phyloP scores from a whole-genome alignment of 352 stramenopile genomes.

The Phytophthora quininea region DNA sequence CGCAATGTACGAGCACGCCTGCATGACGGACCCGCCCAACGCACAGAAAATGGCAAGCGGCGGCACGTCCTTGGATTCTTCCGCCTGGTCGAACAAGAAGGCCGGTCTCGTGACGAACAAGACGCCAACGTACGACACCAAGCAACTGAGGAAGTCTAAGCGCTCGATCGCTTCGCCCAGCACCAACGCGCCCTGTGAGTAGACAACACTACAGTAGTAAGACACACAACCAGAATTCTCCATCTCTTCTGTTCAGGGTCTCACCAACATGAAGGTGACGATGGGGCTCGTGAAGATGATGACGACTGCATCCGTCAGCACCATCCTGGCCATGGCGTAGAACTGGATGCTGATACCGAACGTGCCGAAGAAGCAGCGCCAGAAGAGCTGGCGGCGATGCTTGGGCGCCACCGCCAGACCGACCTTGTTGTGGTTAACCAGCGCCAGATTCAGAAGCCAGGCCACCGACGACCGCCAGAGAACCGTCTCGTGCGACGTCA shows the following conservation, averaged over 20 bases:
- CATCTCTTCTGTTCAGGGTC: slow-evolving; percentile 4
- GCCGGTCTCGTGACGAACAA: slow-evolving; percentile 66
- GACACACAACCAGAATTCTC: slow-evolving; percentile 14
- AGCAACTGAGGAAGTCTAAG: slow-evolving; percentile 48
- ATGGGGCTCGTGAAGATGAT: slow-evolving; percentile 73
- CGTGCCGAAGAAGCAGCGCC: slow-evolving; percentile 58
- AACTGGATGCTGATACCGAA: slow-evolving; percentile 64
- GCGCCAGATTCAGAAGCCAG: slow-evolving; percentile 51
- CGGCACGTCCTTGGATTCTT: slow-evolving; percentile 18
- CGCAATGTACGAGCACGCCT: slow-evolving; percentile 58
- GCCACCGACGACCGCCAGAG: slow-evolving; percentile 59
- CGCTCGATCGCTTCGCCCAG: slow-evolving; percentile 53
- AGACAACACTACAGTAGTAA: slow-evolving; percentile 27
- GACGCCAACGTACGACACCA: slow-evolving; percentile 66
- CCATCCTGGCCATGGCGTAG: slow-evolving; percentile 76
- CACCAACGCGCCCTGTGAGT: slow-evolving; percentile 46
- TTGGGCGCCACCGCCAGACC: slow-evolving; percentile 25
- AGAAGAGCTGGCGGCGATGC: slow-evolving; percentile 36
- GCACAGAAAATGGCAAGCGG: slow-evolving; percentile 46
- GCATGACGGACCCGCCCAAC: slow-evolving; percentile 46
- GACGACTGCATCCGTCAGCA: slow-evolving; percentile 69
- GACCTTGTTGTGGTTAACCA: slow-evolving; percentile 31
- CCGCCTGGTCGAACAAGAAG: slow-evolving; percentile 46
- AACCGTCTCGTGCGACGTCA: slow-evolving; percentile 62
- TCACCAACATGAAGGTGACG: slow-evolving; percentile 71